These are phyloP conservation scores for bread wheat (Triticum aestivum) DNA, from an alignment of 176 grass and related monocot species.

Conservation along the genomic window DNA sequence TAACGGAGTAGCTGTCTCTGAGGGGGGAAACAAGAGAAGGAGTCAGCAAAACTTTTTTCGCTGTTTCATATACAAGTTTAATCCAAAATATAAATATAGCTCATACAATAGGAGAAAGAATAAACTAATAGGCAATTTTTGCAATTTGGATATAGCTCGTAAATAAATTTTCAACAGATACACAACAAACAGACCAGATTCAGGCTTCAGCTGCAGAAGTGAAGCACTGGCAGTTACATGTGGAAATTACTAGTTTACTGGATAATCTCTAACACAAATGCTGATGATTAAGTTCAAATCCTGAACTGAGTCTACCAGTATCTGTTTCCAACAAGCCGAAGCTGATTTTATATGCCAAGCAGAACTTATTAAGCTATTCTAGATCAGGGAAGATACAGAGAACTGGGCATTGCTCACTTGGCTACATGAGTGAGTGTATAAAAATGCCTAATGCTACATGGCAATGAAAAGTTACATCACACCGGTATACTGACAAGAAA, in stretches of 20 bases:
- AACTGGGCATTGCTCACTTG: background rate
- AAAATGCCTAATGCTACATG: conserved; percentile 4
- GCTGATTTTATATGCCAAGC: background rate
- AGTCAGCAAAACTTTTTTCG: background rate
- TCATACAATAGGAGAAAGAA: background rate
- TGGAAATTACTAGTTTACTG: background rate
- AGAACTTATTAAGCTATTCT: background rate
- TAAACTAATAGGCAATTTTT: background rate
- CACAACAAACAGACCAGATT: background rate
- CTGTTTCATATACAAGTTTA: conserved; percentile 14
- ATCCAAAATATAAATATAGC: background rate
- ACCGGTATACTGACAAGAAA: background rate
- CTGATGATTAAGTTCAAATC: background rate
- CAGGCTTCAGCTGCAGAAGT: background rate
- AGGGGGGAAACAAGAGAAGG: background rate
- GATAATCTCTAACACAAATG: background rate
- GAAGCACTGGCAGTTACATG: background rate
- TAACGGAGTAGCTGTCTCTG: conserved; percentile 77
- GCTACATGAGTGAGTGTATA: background rate
- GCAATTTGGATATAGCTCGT: background rate
- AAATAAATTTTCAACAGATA: background rate
- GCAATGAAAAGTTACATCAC: background rate
- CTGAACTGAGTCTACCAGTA: background rate
- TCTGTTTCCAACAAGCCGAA: background rate
- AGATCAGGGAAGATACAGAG: background rate